Conservation (phyloP, 352 stramenopile species). For the Peronosclerospora sorghi region DNA sequence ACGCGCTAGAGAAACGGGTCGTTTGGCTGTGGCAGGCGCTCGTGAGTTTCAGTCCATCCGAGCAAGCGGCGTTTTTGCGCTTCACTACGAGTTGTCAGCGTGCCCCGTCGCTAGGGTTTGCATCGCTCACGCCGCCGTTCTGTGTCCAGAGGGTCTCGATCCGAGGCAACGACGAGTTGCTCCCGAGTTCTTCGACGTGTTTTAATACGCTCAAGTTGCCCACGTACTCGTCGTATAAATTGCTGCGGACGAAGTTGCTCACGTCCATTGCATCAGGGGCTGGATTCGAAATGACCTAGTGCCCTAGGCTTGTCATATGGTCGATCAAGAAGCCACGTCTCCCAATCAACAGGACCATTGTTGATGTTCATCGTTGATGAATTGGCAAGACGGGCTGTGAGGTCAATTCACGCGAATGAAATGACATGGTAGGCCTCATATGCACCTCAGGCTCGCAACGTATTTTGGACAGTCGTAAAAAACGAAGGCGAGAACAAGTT, state of each 20-base stretch:
- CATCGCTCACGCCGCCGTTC: conserved; percentile 88
- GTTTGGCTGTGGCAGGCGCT: conserved; percentile 62
- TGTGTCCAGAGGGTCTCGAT: conserved; percentile 81
- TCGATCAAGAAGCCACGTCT: too few relatives aligned
- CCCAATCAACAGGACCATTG: too few relatives aligned
- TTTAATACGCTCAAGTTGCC: conserved; percentile 97
- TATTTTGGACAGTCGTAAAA: too few relatives aligned
- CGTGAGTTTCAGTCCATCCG: conserved; percentile 61
- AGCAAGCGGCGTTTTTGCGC: conserved; percentile 85
- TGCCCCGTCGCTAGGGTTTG: conserved; percentile 91
- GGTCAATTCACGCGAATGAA: too few relatives aligned
- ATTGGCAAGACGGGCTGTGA: too few relatives aligned
- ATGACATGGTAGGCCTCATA: too few relatives aligned
- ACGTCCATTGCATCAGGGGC: conserved; percentile 88
- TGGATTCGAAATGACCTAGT: conserved; percentile 94
- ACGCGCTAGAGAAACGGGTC: conserved; percentile 69
- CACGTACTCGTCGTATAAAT: conserved; percentile 91
- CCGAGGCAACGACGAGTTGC: conserved; percentile 63
- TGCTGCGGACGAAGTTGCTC: conserved; percentile 89
- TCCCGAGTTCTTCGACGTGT: conserved; percentile 92
- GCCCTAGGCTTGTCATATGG: too few relatives aligned
- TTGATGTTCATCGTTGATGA: too few relatives aligned
- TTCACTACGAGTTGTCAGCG: conserved; percentile 94
- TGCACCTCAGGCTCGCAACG: too few relatives aligned
- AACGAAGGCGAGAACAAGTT: too few relatives aligned